Evolutionary conservation across 2,329 filamentous ascomycete genomes (phyloP).

Genomic region (Phialophora macrospora): DNA sequence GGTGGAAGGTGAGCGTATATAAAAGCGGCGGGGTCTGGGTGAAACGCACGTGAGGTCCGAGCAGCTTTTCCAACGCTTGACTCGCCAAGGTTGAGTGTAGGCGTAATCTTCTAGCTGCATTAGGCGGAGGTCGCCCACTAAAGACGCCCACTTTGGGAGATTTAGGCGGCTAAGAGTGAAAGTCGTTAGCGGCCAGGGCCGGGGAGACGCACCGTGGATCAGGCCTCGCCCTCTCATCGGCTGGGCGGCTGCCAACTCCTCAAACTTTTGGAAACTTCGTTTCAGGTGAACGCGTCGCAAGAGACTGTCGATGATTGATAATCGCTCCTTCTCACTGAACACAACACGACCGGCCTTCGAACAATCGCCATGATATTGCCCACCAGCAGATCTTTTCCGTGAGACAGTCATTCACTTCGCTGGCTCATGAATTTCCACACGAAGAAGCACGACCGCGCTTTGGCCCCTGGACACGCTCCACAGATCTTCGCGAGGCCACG

Average conservation of each 20-base stretch:
- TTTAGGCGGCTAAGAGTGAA: constrained; percentile 12
- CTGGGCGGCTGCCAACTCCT: constrained; percentile 2
- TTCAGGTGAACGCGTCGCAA: constrained; percentile 17
- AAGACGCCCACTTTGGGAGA: background rate
- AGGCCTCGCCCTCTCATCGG: constrained; percentile 5
- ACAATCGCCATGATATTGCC: background rate
- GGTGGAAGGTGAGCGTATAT: too few relatives aligned
- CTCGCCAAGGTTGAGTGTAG: background rate
- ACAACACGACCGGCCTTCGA: background rate
- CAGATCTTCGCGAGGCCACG: constrained; percentile 26
- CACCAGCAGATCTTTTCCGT: background rate
- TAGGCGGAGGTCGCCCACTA: constrained; percentile 1
- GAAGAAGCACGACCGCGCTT: constrained; percentile 20
- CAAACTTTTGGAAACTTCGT: constrained; percentile 9
- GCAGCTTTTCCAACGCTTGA: too few relatives aligned
- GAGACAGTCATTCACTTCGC: background rate
- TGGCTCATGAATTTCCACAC: constrained; percentile 28
- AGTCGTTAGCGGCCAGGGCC: constrained; percentile 13
- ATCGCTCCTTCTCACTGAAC: background rate
- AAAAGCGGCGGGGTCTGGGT: too few relatives aligned
- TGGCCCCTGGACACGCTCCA: constrained; percentile 34
- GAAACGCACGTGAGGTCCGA: too few relatives aligned
- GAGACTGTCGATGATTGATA: background rate
- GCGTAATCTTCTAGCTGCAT: constrained; percentile 16
- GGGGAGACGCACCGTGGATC: constrained; percentile 18